A percentile compares a stretch with the other conserved stretches of the same genome.
These are phyloP conservation scores for Stephanocyclus meneghinianus DNA, from an alignment of 352 stramenopile genomes.

Conservation along the genomic window DNA sequence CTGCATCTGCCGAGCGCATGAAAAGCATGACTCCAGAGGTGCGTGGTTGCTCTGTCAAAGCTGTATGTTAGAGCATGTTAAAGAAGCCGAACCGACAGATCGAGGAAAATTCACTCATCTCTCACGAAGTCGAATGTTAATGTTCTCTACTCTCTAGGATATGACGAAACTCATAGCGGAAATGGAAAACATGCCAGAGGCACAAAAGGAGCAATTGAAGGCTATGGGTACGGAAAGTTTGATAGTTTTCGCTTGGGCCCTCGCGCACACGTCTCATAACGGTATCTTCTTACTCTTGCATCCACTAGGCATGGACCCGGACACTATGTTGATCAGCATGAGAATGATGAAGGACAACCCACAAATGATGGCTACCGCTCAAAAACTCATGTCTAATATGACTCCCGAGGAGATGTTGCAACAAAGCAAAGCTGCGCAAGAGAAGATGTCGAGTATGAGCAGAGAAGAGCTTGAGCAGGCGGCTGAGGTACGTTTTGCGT, in stretches of 20 bases:
- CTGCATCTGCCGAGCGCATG: slow-evolving; percentile 57
- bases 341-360: slow-evolving; percentile 76
- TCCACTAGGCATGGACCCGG: slow-evolving; percentile 62
- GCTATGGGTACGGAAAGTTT: slow-evolving; percentile 7
- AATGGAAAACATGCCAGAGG: slow-evolving; percentile 65
- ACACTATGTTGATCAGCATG: slow-evolving; percentile 65
- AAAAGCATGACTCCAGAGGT: slow-evolving; percentile 63
- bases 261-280: neutral
- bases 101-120: neutral
- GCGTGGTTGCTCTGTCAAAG: neutral
- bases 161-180: slow-evolving; percentile 62
- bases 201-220: slow-evolving; percentile 61
- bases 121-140: neutral
- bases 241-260: neutral
- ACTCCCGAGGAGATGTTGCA: slow-evolving; percentile 64
- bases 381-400: slow-evolving; percentile 70
- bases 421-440: slow-evolving; percentile 56
- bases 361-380: slow-evolving; percentile 54
- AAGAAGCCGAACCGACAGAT: neutral
- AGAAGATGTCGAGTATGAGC: slow-evolving; percentile 58
- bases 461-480: slow-evolving; percentile 61
- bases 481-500: slow-evolving; percentile 30
- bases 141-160: slow-evolving; percentile 13
- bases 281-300: neutral
- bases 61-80: neutral